phyloP scores from a whole-genome alignment of 1,284 basidiomycete genomes.

The Psilocybe mexicana region DNA sequence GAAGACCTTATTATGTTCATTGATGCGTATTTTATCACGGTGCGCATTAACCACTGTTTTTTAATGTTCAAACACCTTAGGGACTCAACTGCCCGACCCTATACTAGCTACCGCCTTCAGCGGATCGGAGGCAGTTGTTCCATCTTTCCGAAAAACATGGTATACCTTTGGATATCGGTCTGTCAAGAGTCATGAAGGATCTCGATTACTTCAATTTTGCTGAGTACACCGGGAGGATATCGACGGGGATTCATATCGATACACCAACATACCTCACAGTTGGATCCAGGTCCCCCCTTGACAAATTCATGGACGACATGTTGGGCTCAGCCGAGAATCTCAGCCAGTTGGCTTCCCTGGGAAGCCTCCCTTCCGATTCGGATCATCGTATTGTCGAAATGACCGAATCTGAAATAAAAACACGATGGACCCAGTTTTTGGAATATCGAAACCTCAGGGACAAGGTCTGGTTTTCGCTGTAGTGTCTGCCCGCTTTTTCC shows the following conservation, averaged over 20 bases:
- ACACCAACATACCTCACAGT: not conserved
- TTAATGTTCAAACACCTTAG: not conserved
- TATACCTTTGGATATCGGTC: not conserved
- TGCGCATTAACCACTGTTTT: not conserved
- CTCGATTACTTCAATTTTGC: not conserved
- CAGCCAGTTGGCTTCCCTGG: not conserved
- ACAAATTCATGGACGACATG: not conserved
- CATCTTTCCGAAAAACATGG: not conserved
- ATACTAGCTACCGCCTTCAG: not conserved
- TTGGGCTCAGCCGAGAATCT: not conserved
- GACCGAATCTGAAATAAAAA: not conserved
- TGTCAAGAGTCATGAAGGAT: not conserved
- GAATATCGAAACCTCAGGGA: not conserved
- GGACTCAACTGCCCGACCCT: not conserved
- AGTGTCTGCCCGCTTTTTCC: not conserved
- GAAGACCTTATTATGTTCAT: conserved; percentile 2
- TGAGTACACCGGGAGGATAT: not conserved
- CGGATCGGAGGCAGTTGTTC: not conserved
- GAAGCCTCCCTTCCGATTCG: conserved; percentile 1
- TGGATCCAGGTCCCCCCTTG: not conserved
- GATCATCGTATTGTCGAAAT: conserved; percentile 8
- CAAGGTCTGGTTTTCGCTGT: not conserved
- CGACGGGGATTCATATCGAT: not conserved
- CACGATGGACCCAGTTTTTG: not conserved
- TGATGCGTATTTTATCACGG: conserved; percentile 3